Base-by-base conservation (phyloP, 73 alveolate genomes). In the Symbiodinium pilosum region DNA sequence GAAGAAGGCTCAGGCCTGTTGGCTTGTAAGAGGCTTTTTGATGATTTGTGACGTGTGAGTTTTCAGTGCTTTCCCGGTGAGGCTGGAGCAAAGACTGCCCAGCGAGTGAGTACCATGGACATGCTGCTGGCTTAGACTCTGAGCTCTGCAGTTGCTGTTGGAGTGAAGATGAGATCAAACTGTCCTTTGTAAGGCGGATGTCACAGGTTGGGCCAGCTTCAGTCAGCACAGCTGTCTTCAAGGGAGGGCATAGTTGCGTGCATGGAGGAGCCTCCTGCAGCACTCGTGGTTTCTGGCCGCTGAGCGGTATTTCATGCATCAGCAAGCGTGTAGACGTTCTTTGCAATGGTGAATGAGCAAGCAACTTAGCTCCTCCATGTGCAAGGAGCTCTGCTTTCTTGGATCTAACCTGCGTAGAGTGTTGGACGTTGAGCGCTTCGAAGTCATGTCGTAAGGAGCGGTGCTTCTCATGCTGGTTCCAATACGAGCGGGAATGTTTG, bases 71-170 rank as follows among this genome's bases (percentile, higher is more conserved):
- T 47, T 14, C 14, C 6, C 59, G 59, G 14, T 26, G 56, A 77
- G 87, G 87, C 40, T 77, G 87, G 87, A 77, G 18, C 87, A 77
- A 32, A 26, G 87, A 77, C 32, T 77, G 87, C 87, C 87, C 87
- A 34, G 16, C 52, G 38, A 5, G 54, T 11, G 40, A 77, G 54
- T 77, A 77, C 40, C 87, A 34, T 7, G 87, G 87, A 38, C 87
- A 77, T 36, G 87, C 87, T 14, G 3, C 87, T 77, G 16, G 87
- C 59, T 47, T 47, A 47, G 14, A 14, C 59, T 47, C 59, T 14
- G 6, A 14, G 59, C 14, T 47, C 21, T 47, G 59, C 59, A 47
- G 59, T 6, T 47, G 59, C 14, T 47, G 59, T 47, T 47, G n/a
- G n/a, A n/a, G n/a, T n/a, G n/a, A n/a, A n/a, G n/a, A n/a, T n/a